Base-by-base conservation (phyloP, 2,329 filamentous ascomycete species). In the Neonectria faginata region DNA sequence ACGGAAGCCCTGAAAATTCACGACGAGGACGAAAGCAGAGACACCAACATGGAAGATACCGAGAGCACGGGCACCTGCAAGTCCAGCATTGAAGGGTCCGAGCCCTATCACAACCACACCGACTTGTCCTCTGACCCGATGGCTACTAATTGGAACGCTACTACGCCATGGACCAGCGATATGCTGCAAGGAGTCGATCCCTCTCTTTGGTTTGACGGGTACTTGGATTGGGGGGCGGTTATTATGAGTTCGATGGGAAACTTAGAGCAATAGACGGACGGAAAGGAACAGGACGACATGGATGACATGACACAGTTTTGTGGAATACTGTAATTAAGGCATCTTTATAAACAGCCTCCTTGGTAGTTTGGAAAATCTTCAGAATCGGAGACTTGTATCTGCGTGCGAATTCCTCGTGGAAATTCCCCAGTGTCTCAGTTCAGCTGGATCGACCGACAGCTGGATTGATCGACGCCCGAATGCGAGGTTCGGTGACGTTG, bases 191-290 rank as follows among this genome's bases (percentile, higher is more conserved):
- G 77, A 0, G 67, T 79, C 1, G 77, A 79, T 6, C 77, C 78
- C 0, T 76, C 72, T 0, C 55, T 78, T 3, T 79, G 76, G 76
- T 77, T 78, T 41, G 78, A 79, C 25, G 76, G 76, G 0, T 76
- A 78, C 36, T 45, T 78, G 2, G 78, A 79, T 16, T 79, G 78
- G 78, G 74, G 74, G 1, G 68, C 76, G 0, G 68, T 78, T 0
- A 67, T 76, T 0, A 77, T 78, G 76, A 78, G 75, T 36, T 74
- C 74, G 0, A 73, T 75, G 72, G 73, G 73, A 0, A 67, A 70
- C 1, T 31, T 71, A 20, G 74, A 75, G 36, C 67, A 73, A 29
- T 74, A 65, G 27, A 42, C 3, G 25, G 50, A 39, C 16, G 16
- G 14, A 5, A 8, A 39, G 6, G 36, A n/a, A 39, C 36, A 7